Conservation (phyloP, 257 asterid genomes). For the Nicotiana attenuata region DNA sequence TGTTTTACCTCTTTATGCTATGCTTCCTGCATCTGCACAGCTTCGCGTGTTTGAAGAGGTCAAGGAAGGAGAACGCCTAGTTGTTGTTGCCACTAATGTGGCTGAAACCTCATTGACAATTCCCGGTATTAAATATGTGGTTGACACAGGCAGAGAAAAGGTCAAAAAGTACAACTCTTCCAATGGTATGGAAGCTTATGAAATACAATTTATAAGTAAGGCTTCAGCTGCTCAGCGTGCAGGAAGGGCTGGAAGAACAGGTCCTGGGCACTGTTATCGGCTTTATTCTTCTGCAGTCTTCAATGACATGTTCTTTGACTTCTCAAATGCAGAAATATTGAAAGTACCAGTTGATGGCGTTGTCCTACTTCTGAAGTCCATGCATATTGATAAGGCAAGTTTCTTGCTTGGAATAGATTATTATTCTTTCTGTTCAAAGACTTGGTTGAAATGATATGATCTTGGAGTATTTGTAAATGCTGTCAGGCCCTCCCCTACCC, state of each 20-base stretch:
- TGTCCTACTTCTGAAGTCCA: constrained; percentile 91
- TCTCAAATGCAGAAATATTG: constrained; percentile 75
- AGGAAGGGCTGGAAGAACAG: constrained; percentile 96
- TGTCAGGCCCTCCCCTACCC: too few relatives aligned
- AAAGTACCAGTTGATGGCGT: constrained; percentile 95
- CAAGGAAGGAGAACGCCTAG: constrained; percentile 74
- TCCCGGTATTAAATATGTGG: constrained; percentile 89
- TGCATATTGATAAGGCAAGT: constrained; percentile 79
- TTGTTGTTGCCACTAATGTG: constrained; percentile 92
- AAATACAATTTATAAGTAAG: constrained; percentile 91
- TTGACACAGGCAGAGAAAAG: constrained; percentile 94
- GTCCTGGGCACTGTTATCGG: constrained; percentile 97
- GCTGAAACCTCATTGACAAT: constrained; percentile 98
- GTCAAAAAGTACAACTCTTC: constrained; percentile 70
- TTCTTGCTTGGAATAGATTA: not conserved
- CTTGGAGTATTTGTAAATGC: not conserved
- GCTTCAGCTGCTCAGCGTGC: constrained; percentile 98
- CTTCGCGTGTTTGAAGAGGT: constrained; percentile 79
- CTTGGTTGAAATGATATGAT: not conserved
- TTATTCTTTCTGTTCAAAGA: not conserved
- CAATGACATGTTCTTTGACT: constrained; percentile 53
- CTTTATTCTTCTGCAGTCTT: constrained; percentile 89
- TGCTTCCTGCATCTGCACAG: constrained; percentile 97
- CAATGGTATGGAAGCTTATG: constrained; percentile 80
- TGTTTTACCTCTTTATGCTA: constrained; percentile 86